Base-by-base conservation (phyloP, 164 flowering plant genomes). In the Warburgia ugandensis region DNA sequence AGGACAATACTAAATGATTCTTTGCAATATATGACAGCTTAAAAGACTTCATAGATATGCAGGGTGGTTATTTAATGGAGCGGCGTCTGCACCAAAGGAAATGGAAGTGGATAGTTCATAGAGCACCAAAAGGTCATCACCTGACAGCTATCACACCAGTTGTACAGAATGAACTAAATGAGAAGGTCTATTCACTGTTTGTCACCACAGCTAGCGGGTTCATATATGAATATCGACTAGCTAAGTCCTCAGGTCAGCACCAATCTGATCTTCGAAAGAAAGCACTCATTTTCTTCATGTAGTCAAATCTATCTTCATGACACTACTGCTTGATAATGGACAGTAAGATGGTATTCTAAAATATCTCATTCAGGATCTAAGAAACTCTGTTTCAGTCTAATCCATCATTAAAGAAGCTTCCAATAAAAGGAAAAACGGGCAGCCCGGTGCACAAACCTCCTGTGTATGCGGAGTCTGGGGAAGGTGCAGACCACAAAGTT, bases 81-180 rank as follows among this genome's bases (percentile, higher is more conserved):
- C 77, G 96, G 54, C 50, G 80, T 45, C 45, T 81, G 45, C 71
- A 81, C 46, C 83, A 77, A 49, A 77, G 91, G 70, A 88, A 83
- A 56, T 84, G 97, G 97, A 83, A 75, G 65, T 88, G 97, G 97
- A 64, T 79, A 19, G 40, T 58, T 41, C 94, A 88, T 70, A 84
- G 76, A 68, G 71, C 73, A 58, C 86, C 91, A n/a, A 54, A 69
- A 32, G 63, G 68, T 31, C 77, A 83, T 40, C 63, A 48, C 2
- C 57, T 88, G 56, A 75, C 84, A 55, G 73, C 94, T 11, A 75
- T 88, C 13, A 73, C 84, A 7, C 73, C 65, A 54, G 62, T 61
- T 32, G 47, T 51, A 53, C 80, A 66, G 52, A 77, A 77, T 48
- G 80, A 71, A 27, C 20, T 29, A 6, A 63, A 57, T 32, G 80